Evolutionary conservation across 129 eudicot genomes (phyloP), one percentile per base, ranked within the genome.

Genomic region (Centella asiatica): DNA sequence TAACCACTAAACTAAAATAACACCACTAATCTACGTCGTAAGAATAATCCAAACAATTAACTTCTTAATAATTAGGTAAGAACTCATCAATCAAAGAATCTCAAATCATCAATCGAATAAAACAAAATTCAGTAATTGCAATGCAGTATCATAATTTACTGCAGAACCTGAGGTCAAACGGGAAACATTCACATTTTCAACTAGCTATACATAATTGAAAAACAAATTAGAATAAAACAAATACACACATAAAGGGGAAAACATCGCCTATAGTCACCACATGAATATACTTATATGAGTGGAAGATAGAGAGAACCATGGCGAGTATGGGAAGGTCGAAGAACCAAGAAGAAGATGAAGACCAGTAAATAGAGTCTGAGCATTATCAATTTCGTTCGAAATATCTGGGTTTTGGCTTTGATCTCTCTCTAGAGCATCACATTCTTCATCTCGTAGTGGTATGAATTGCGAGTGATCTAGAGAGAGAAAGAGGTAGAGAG

Each of bases 271-370:
- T 6, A 3, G 20, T 0, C 12, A 17, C 20, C 8, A 23, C 13
- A 53, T 5, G 13, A 33, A 60, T 29, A 2, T 23, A 27, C 20
- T 9, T 36, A 46, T 23, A 42, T 12, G 46, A 73, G 61, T 6
- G 52, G 32, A 57, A 62, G 60, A 22, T 55, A 62, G 67, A 52
- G 49, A 45, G 65, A 69, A 86, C 95, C 86, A 51, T 52, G 81
- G 54, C 76, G 66, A 72, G 82, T 57, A 72, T 28, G 33, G n/a
- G 80, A 72, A 69, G 71, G 71, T 42, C 60, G 81, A 56, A 78
- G 67, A 25, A 72, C 49, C 24, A 52, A 50, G 31, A 82, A 18
- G 32, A 67, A 51, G 55, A 73, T 60, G 56, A 72, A 66, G 56
- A 73, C 25, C 24, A 78, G 74, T 64, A 78, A 36, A 37, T 74